Conservation (phyloP, 164 flowering plant genomes). For the Houttuynia cordata region DNA sequence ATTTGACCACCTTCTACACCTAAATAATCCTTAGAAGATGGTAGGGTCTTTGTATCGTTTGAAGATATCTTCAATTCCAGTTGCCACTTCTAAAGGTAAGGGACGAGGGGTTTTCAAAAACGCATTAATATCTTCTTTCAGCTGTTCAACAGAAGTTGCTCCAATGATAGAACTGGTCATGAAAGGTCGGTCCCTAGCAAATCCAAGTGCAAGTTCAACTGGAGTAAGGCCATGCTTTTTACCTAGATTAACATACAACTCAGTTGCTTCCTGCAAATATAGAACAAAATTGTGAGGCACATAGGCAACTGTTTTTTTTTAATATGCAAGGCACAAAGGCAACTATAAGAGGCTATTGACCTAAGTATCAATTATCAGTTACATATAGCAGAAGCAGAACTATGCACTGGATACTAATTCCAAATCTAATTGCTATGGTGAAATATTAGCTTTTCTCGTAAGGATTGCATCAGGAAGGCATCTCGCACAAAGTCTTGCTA, state of each 20-base stretch:
- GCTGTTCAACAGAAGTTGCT: constrained; percentile 75
- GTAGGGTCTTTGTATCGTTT: constrained; percentile 77
- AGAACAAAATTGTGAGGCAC: not conserved
- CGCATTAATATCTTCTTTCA: constrained; percentile 79
- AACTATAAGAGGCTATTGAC: not conserved
- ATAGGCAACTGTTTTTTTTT: not conserved
- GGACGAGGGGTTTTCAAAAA: constrained; percentile 59
- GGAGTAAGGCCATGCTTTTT: constrained; percentile 62
- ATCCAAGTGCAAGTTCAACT: constrained; percentile 81
- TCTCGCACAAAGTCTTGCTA: no score
- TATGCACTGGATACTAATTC: no score
- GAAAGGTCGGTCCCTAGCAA: constrained; percentile 78
- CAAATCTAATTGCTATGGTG: no score
- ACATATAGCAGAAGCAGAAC: no score
- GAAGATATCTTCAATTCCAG: constrained; percentile 52
- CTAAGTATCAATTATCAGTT: no score
- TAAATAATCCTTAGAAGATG: constrained; percentile 6
- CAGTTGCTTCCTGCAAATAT: constrained; percentile 69
- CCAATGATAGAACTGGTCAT: constrained; percentile 89
- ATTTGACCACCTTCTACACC: not conserved
- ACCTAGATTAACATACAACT: constrained; percentile 44
- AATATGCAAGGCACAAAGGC: not conserved
- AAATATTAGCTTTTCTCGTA: no score
- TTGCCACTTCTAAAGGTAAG: constrained; percentile 51
- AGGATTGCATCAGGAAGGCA: no score